Evolutionary conservation across 371 early-diverging fungal genomes (phyloP).

Genomic region (Saksenaea oblongispora): DNA sequence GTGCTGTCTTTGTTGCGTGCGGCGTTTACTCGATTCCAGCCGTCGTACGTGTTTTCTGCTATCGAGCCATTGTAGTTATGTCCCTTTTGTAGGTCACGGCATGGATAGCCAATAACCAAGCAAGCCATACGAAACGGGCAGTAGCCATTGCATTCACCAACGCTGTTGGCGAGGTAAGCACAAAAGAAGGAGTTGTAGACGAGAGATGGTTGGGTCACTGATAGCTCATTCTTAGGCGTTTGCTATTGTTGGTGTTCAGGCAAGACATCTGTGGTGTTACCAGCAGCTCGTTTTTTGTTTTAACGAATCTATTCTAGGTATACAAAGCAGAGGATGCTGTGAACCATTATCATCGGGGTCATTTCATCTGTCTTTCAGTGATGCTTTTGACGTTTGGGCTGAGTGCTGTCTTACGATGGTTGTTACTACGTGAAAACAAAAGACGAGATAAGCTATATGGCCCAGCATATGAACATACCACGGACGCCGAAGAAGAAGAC

Average conservation of each 20-base stretch:
- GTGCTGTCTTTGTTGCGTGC: slow-evolving; percentile 39
- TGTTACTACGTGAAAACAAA: not conserved
- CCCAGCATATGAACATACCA: not conserved
- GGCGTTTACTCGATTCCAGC: slow-evolving; percentile 38
- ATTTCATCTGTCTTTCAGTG: slow-evolving; percentile 9
- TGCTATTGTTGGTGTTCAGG: slow-evolving; percentile 25
- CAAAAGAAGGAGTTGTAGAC: not conserved
- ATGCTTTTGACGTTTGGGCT: not conserved
- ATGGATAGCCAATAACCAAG: slow-evolving; percentile 44
- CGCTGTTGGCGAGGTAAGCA: slow-evolving; percentile 29
- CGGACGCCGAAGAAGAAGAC: no score
- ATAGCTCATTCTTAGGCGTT: not conserved
- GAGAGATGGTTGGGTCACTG: not conserved
- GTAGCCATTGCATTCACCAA: slow-evolving; percentile 38
- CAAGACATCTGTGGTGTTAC: not conserved
- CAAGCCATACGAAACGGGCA: slow-evolving; percentile 45
- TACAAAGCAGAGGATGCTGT: slow-evolving; percentile 32
- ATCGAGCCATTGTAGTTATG: not conserved
- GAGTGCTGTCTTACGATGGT: not conserved
- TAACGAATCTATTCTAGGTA: slow-evolving; percentile 18
- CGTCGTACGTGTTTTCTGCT: slow-evolving; percentile 1
- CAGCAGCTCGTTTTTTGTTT: no score
- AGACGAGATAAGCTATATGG: not conserved
- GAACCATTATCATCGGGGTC: slow-evolving; percentile 16
- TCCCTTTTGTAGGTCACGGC: slow-evolving; percentile 16